Evolutionary conservation across 2,329 filamentous ascomycete genomes (phyloP).

Genomic region (Alternaria conjuncta): DNA sequence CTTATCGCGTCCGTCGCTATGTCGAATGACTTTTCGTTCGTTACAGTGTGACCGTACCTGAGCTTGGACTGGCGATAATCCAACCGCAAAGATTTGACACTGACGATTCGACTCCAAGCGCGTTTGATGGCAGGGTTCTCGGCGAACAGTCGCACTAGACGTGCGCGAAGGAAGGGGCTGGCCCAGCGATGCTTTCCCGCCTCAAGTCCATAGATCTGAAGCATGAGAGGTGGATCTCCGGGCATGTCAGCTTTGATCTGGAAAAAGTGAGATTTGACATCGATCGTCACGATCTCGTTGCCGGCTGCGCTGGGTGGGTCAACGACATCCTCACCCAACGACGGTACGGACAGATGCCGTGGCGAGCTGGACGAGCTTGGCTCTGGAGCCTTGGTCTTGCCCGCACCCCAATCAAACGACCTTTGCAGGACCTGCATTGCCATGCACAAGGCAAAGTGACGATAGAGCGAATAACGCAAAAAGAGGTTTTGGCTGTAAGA

Average conservation of each 20-base stretch:
- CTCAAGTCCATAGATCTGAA: conserved; percentile 85
- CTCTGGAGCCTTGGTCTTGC: conserved; percentile 15
- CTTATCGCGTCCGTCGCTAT: conserved; percentile 84
- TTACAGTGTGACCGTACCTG: conserved; percentile 66
- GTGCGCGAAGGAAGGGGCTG: conserved; percentile 78
- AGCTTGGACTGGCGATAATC: conserved; percentile 80
- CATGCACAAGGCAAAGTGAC: conserved; percentile 87
- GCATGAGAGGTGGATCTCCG: conserved; percentile 85
- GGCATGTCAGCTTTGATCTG: conserved; percentile 92
- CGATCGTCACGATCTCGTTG: conserved; percentile 77
- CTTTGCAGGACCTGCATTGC: conserved; percentile 73
- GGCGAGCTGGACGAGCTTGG: conserved; percentile 22
- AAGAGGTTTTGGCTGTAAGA: conserved; percentile 79
- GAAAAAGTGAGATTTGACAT: conserved; percentile 80
- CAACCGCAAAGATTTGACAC: conserved; percentile 78
- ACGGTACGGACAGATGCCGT: conserved; percentile 41
- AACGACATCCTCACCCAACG: conserved; percentile 37
- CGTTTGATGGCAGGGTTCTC: conserved; percentile 81
- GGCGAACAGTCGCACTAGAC: conserved; percentile 83
- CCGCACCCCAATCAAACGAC: conserved; percentile 46
- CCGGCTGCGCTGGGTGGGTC: conserved; percentile 34
- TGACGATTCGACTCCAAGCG: conserved; percentile 86
- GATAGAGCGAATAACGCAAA: conserved; percentile 89
- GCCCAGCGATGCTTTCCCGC: conserved; percentile 87
- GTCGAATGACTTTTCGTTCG: conserved; percentile 84